Evolutionary conservation across 805 yeast genomes (phyloP), one percentile per base, ranked within the genome.

Genomic region (Wickerhamiella galacta): DNA sequence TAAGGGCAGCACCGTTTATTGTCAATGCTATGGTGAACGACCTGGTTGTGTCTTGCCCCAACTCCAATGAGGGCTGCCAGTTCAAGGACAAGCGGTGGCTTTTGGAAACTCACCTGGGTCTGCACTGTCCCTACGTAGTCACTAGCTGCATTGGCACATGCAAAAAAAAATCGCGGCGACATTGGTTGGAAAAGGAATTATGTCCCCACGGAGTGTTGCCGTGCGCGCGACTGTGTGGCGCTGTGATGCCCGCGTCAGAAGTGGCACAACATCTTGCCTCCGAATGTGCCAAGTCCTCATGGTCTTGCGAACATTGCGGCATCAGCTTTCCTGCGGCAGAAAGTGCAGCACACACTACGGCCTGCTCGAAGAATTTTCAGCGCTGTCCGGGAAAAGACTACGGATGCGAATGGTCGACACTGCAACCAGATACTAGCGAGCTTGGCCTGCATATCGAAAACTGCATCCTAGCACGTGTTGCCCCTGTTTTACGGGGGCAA

Each of bases 11-110:
- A 30, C 68, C 71, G 3, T 61, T 70, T 16, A 52, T 75, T 6
- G 54, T 75, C 3, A 50, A 65, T n/a, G 70, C 72, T 41, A 60
- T 75, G 43, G 58, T 72, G 1, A 77, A 74, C 46, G 79, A 73
- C 26, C 56, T 74, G 29, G 53, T 58, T 29, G 79, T 75, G 2
- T 50, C 49, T 31, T 75, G 83, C 45, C 56, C 72, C 31, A 67
- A 69, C 42, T 11, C 36, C 5, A 53, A 46, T 25, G 47, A 74
- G 29, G 81, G 80, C 0, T 75, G 82, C 46, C 46, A 38, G 1
- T 67, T 72, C 70, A 43, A 40, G 4, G 77, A 75, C 3, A 59
- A 67, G 34, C 53, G 80, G 16, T 72, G 80, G 75, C 63, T 65
- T 33, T 44, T 73, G 5, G 62, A 63, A 32, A 60, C 53, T 28